These are phyloP conservation scores for Phytopythium boreale DNA, from an alignment of 352 stramenopile genomes.

Conservation along the genomic window DNA sequence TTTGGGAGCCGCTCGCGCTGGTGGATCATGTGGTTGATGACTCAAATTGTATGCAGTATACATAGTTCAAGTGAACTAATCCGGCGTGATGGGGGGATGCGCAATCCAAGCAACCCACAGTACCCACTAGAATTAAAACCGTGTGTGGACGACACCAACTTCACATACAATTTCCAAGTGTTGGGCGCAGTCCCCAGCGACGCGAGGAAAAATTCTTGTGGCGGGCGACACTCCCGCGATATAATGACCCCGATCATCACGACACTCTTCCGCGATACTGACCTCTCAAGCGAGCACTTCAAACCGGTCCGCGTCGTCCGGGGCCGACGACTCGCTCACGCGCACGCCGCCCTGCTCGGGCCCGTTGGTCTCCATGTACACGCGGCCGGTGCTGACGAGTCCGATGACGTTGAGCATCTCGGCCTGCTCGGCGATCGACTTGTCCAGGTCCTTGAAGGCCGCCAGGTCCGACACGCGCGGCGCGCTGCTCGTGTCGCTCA, in stretches of 20 bases:
- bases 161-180: not conserved
- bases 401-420: constrained; percentile 76
- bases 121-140: too few relatives aligned
- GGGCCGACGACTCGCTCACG: constrained; percentile 53
- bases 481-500: constrained; percentile 72
- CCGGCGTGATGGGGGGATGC: not conserved
- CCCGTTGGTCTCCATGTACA: constrained; percentile 65
- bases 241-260: not conserved
- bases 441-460: constrained; percentile 64
- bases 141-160: constrained; percentile 1
- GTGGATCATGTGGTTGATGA: not conserved
- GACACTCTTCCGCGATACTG: not conserved
- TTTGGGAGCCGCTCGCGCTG: not conserved
- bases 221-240: not conserved
- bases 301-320: constrained; percentile 56
- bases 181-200: not conserved
- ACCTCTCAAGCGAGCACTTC: constrained; percentile 38
- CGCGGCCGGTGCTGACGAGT: constrained; percentile 65
- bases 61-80: not conserved
- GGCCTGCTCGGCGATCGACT: constrained; percentile 70
- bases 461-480: constrained; percentile 59
- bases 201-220: constrained; percentile 5
- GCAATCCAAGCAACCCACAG: not conserved
- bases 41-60: not conserved
- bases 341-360: constrained; percentile 50